These are phyloP conservation scores for Kodamaea kaohsiungensis DNA, from an alignment of 805 yeast species.

Conservation along the genomic window DNA sequence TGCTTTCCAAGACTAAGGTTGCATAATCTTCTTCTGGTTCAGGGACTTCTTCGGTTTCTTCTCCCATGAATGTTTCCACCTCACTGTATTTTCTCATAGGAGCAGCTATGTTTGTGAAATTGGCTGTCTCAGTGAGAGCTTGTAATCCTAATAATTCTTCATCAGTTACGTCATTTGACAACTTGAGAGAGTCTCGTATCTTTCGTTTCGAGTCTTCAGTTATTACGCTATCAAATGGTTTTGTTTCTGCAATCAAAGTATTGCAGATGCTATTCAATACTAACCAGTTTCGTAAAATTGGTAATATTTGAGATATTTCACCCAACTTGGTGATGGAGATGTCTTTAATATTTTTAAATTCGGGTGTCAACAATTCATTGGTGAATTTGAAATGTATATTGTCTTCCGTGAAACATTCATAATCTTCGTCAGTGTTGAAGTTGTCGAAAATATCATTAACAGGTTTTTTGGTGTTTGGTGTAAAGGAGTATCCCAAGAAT, in stretches of 20 bases:
- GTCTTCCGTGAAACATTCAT: slow-evolving; percentile 4
- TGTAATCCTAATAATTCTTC: slow-evolving; percentile 39
- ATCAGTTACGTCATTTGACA: slow-evolving; percentile 38
- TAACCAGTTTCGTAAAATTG: slow-evolving; percentile 33
- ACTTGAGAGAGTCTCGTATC: slow-evolving; percentile 34
- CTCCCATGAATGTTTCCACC: slow-evolving; percentile 29
- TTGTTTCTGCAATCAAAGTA: background rate
- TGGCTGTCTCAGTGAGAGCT: slow-evolving; percentile 27
- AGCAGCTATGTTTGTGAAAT: slow-evolving; percentile 11
- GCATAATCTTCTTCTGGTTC: slow-evolving; percentile 11
- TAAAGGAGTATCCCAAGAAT: slow-evolving; percentile 25
- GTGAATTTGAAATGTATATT: slow-evolving; percentile 4
- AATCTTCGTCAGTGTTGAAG: slow-evolving; percentile 11
- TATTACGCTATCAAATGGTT: slow-evolving; percentile 13
- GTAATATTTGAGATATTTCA: slow-evolving; percentile 27
- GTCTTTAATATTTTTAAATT: slow-evolving; percentile 23
- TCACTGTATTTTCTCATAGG: slow-evolving; percentile 14
- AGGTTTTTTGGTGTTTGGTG: background rate
- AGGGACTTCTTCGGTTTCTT: slow-evolving; percentile 16
- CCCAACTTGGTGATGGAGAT: slow-evolving; percentile 24
- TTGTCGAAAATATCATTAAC: slow-evolving; percentile 6
- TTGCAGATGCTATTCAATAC: slow-evolving; percentile 25
- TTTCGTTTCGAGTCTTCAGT: slow-evolving; percentile 27
- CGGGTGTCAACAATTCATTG: slow-evolving; percentile 15
- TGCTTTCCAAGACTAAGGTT: slow-evolving; percentile 21